These are phyloP conservation scores for Acorus calamus DNA, from an alignment of 106 monocot species.

Conservation along the genomic window DNA sequence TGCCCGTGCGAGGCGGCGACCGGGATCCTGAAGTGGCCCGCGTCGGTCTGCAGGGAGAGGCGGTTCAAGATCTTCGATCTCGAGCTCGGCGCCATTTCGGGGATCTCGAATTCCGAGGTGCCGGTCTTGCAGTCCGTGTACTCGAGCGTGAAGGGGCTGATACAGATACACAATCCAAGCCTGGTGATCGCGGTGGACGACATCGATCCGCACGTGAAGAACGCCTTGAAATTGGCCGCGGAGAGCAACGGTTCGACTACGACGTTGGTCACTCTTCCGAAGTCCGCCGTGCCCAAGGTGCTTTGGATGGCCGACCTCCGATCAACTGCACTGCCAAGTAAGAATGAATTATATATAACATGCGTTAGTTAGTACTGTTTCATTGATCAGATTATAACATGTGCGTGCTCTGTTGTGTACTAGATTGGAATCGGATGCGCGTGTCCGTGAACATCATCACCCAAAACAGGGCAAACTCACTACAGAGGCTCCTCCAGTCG, in stretches of 20 bases:
- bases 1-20: conserved; percentile 78
- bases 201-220: conserved; percentile 55
- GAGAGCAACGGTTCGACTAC: conserved; percentile 41
- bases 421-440: conserved; percentile 88
- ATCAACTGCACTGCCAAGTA: conserved; percentile 63
- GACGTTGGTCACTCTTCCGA: conserved; percentile 49
- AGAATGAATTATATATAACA: conserved; percentile 6
- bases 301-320: conserved; percentile 91
- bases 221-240: conserved; percentile 73
- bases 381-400: neutral
- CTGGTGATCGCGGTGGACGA: conserved; percentile 58
- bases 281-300: conserved; percentile 45
- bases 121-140: conserved; percentile 70
- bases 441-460: conserved; percentile 89
- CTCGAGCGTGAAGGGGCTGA: conserved; percentile 78
- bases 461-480: conserved; percentile 69
- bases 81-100: conserved; percentile 56
- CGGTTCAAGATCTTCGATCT: conserved; percentile 96
- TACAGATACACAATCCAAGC: conserved; percentile 82
- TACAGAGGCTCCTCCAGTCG: conserved; percentile 56
- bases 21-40: conserved; percentile 67
- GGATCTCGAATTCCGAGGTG: conserved; percentile 67
- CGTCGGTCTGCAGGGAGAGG: conserved; percentile 77
- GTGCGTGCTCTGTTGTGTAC: neutral
- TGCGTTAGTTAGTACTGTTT: neutral